Conservation (phyloP, 2,329 filamentous ascomycete species). For the Albophoma yamanashiensis region DNA sequence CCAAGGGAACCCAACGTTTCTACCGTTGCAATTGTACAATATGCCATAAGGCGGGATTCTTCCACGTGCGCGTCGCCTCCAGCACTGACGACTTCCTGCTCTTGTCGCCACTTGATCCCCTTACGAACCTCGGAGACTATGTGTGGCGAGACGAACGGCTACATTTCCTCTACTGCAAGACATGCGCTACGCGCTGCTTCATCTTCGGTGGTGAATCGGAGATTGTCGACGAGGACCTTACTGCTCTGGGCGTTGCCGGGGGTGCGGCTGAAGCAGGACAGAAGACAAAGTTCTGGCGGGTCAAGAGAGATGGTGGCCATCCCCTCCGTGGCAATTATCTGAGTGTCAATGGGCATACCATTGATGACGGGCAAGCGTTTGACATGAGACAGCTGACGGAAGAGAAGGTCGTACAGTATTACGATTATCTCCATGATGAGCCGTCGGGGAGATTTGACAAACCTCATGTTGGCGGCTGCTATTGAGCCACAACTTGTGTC, state of each 20-base stretch:
- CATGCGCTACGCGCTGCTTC: slow-evolving; percentile 33
- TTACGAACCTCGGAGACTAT: slow-evolving; percentile 29
- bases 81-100: slow-evolving; percentile 32
- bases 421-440: slow-evolving; percentile 7
- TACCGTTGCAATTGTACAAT: slow-evolving; percentile 36
- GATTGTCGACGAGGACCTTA: slow-evolving; percentile 11
- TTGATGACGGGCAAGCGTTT: slow-evolving; percentile 25
- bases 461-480: slow-evolving; percentile 9
- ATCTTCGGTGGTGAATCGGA: slow-evolving; percentile 24
- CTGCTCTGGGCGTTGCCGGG: slow-evolving; percentile 3
- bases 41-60: slow-evolving; percentile 35
- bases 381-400: slow-evolving; percentile 25
- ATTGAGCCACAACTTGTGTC: not conserved
- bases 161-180: slow-evolving; percentile 35
- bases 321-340: slow-evolving; percentile 16
- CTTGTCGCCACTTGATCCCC: slow-evolving; percentile 26
- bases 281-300: slow-evolving; percentile 16
- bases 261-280: not conserved
- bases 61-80: slow-evolving; percentile 29
- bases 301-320: slow-evolving; percentile 10
- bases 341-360: slow-evolving; percentile 24
- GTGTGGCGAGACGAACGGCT: slow-evolving; percentile 16
- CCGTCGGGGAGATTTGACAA: slow-evolving; percentile 2
- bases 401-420: slow-evolving; percentile 19
- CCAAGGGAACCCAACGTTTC: slow-evolving; percentile 10